Evolutionary conservation across 2,329 filamentous ascomycete species (phyloP), one percentile per base, ranked within the genome.

Genomic region (Paecilomyces niveus): DNA sequence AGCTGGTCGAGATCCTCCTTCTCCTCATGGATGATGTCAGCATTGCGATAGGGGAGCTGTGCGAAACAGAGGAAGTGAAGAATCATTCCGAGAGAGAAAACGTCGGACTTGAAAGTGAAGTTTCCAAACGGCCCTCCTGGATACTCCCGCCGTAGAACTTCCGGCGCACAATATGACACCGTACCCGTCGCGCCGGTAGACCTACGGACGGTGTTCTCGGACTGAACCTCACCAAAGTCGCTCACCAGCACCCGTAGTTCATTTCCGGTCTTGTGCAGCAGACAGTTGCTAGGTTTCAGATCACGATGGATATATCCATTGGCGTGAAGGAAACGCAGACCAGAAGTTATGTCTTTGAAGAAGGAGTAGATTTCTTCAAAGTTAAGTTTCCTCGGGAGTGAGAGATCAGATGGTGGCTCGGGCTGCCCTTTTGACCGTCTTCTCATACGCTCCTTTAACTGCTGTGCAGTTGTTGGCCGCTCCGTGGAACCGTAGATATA

Each of bases 51-150:
- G 0, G 94, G 94, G 10, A 99, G 81, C 53, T 88, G 83, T 1
- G 89, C 90, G 70, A 99, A 99, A 72, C 94, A 99, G 81, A 99
- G 89, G 70, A 99, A 99, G 73, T 97, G 96, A 3, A 99, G 82
- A 58, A 97, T 97, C 93, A 99, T 97, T 54, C 94, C 94, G 0
- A 99, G 79, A 0, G 92, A 97, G 74, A 99, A 99, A n/a, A 99
- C 89, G 69, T 99, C 94, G 0, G 92, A 97, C 70, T 97, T 99
- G 26, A 90, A 92, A 0, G 92, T 96, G 68, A 99, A 99, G 70
- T 97, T 96, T 7, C 89, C 92, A 66, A 90, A 93, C 0, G 83
- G 83, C 0, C 93, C 93, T 29, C 80, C 81, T 0, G 83, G 75
- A 51, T 71, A 74, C 35, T 82, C 87, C 64, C 83, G 83, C 55